A percentile compares a stretch with the other conserved stretches of the same genome.
Conservation (phyloP, 176 grass and related monocot genomes). For the Miscanthus lutarioriparius region DNA sequence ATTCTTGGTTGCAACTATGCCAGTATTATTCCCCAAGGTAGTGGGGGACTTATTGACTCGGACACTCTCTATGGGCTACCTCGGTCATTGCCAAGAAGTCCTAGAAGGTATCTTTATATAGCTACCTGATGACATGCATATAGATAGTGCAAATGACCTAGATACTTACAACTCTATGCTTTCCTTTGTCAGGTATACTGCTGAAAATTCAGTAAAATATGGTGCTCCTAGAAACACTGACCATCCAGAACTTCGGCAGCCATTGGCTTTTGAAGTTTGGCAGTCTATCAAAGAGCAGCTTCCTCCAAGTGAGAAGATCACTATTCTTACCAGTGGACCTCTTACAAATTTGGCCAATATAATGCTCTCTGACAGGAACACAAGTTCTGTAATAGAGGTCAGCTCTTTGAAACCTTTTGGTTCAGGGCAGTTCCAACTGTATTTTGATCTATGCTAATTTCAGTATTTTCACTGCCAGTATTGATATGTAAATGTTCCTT, state of each 20-base stretch:
- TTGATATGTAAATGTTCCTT: slow-evolving; percentile 19
- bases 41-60: slow-evolving; percentile 73
- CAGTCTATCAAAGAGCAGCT: slow-evolving; percentile 53
- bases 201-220: slow-evolving; percentile 69
- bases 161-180: slow-evolving; percentile 5
- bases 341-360: slow-evolving; percentile 89
- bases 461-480: neutral
- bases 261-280: slow-evolving; percentile 81
- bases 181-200: slow-evolving; percentile 54
- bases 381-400: slow-evolving; percentile 57
- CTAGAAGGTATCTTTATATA: slow-evolving; percentile 56
- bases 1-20: slow-evolving; percentile 66
- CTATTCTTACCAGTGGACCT: slow-evolving; percentile 71
- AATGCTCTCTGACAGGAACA: slow-evolving; percentile 51
- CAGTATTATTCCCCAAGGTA: slow-evolving; percentile 73
- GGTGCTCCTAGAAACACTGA: slow-evolving; percentile 82
- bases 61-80: slow-evolving; percentile 80
- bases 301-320: slow-evolving; percentile 58
- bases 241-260: slow-evolving; percentile 68
- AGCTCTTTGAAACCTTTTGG: slow-evolving; percentile 3
- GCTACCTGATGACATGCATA: neutral
- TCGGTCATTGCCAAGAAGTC: slow-evolving; percentile 74
- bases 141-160: neutral
- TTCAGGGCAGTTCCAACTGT: slow-evolving; percentile 1
- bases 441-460: slow-evolving; percentile 1